Evolutionary conservation across 2,329 filamentous ascomycete genomes (phyloP).

Genomic region (Calonectria leucothoes): DNA sequence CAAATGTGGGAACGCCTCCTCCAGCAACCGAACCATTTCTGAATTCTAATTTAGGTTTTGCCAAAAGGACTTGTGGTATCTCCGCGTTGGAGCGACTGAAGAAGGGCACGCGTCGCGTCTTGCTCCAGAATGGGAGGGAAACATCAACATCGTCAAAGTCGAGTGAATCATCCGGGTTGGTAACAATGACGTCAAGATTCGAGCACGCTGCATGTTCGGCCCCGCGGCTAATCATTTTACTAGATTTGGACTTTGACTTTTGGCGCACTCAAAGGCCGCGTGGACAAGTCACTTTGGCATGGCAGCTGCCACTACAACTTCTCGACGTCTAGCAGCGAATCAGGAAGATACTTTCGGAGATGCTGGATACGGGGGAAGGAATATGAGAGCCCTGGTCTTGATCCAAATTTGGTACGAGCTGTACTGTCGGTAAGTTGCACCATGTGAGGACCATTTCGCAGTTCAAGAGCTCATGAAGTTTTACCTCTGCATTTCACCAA

Average conservation of each 20-base stretch:
- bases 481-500: neutral
- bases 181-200: neutral
- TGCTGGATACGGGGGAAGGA: neutral
- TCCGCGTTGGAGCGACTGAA: neutral
- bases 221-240: neutral
- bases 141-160: neutral
- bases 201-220: neutral
- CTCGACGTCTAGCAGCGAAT: neutral
- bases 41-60: neutral
- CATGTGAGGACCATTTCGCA: neutral
- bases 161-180: neutral
- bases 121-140: neutral
- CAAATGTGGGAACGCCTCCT: neutral
- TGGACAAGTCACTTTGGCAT: neutral
- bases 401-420: neutral
- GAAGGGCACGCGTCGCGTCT: neutral
- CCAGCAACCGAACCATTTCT: neutral
- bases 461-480: neutral
- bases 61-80: neutral
- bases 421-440: neutral
- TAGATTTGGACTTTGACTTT: neutral
- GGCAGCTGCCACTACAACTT: neutral
- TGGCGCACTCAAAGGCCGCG: neutral
- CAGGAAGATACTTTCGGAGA: neutral
- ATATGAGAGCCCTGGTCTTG: neutral